A percentile compares a stretch with the other conserved stretches of the same genome.
Conservation (phyloP, 352 stramenopile genomes). For the Phytophthora sp. region DNA sequence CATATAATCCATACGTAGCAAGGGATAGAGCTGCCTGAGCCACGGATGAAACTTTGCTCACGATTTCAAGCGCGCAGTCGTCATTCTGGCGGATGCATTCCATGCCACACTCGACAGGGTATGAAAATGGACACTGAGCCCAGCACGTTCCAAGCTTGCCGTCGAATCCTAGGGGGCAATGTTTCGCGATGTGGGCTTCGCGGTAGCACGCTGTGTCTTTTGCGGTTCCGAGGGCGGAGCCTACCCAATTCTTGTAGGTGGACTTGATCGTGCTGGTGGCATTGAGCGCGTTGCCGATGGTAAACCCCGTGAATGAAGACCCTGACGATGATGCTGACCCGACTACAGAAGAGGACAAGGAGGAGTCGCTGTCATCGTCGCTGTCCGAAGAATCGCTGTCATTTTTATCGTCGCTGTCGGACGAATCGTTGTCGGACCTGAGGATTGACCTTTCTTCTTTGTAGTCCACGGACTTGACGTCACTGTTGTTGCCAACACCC, state of each 20-base stretch:
- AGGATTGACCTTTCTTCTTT: constrained; percentile 8
- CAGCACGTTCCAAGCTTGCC: constrained; percentile 42
- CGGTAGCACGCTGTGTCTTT: constrained; percentile 41
- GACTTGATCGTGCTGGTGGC: constrained; percentile 35
- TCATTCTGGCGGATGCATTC: constrained; percentile 54
- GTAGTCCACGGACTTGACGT: constrained; percentile 25
- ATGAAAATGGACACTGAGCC: constrained; percentile 44
- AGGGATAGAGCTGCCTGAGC: constrained; percentile 32
- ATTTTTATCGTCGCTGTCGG: constrained; percentile 4
- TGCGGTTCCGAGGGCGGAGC: constrained; percentile 17
- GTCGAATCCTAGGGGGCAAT: constrained; percentile 38
- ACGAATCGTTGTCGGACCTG: constrained; percentile 9
- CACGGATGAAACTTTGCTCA: constrained; percentile 37
- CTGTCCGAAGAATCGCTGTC: constrained; percentile 3
- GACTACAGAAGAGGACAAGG: no score
- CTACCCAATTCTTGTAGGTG: constrained; percentile 45
- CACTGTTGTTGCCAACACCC: constrained; percentile 9
- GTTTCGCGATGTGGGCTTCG: constrained; percentile 37
- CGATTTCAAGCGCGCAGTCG: constrained; percentile 41
- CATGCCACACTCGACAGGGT: constrained; percentile 45
- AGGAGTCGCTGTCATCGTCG: constrained; percentile 11
- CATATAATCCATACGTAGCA: constrained; percentile 32
- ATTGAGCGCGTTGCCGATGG: constrained; percentile 14
- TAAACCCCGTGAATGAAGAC: neutral
- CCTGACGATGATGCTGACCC: no score